Base-by-base conservation (phyloP, 306 rosid genomes). In the Acmispon strigosus region DNA sequence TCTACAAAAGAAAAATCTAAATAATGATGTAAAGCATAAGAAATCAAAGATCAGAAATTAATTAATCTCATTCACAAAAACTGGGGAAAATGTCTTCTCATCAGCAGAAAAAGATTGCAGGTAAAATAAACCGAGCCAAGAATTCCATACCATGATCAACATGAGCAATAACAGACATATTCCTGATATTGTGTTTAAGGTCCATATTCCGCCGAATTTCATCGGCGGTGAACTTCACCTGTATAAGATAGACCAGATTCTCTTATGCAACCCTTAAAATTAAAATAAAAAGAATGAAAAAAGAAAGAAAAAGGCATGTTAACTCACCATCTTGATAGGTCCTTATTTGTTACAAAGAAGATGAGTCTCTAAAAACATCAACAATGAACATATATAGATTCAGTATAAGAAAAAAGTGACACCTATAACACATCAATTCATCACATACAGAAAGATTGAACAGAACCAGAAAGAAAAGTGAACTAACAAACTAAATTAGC, bases 121-220 rank as follows among this genome's bases (percentile, higher is more conserved):
- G 1, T 22, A 62, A 39, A 22, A 54, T 15, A 41, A 22, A 2
- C 52, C 5, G 16, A 0, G 16, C n/a, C 5, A 9, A 16, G 14
- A 52, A 59, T 12, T 2, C 8, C 69, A 13, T 76, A 89, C 96
- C 91, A 13, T 89, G 92, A 60, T 89, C 88, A 0, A 84, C 92
- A 47, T 89, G 90, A 0, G 92, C 90, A 78, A 86, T 89, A 22
- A 89, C 89, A 42, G 96, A 89, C 88, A 84, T 84, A 27, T 89
- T 86, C 77, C 92, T 85, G 10, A 89, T 89, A 53, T 89, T 86
- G 34, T 86, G 84, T 34, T 86, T 89, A 37, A 14, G 67, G 78
- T 86, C 92, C 96, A 89, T 89, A 69, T 83, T 89, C 74, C 80
- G 61, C 2, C 89, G 84, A 15, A 86, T 79, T 78, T 81, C 86